Percentiles rank a stretch among this genome's conserved stretches.
phyloP scores from a whole-genome alignment of 164 flowering plant species.

The Hamamelis virginiana region DNA sequence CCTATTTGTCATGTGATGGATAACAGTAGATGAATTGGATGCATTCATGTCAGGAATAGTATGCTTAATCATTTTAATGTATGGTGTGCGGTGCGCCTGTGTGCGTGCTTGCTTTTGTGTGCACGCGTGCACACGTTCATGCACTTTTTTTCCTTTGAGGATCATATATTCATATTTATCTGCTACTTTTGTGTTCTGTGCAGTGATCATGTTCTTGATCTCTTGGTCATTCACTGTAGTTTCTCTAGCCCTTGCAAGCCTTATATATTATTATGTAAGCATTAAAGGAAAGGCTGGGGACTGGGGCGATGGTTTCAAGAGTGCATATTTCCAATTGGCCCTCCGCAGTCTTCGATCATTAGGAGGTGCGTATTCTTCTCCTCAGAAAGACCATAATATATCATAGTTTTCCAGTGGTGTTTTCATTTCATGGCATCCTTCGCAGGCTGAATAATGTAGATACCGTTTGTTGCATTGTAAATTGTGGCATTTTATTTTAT shows the following conservation, averaged over 20 bases:
- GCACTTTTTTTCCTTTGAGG: neutral
- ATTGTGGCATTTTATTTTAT: too few species aligned
- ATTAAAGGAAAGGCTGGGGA: conserved; percentile 99
- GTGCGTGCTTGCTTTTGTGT: neutral
- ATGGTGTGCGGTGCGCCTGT: neutral
- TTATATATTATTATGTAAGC: conserved; percentile 94
- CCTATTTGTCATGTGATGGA: neutral
- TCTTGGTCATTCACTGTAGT: conserved; percentile 98
- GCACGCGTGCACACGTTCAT: neutral
- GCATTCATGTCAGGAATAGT: too few species aligned
- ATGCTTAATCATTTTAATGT: neutral
- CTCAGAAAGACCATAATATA: neutral
- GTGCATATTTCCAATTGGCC: conserved; percentile 98
- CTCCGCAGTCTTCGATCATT: conserved; percentile 96
- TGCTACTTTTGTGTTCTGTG: conserved; percentile 28
- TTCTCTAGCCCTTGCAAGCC: conserved; percentile 90
- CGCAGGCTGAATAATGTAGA: neutral
- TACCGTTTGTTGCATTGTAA: neutral
- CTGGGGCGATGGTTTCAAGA: conserved; percentile 99
- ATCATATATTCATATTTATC: neutral
- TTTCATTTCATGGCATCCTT: neutral
- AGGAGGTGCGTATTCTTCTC: conserved; percentile 63
- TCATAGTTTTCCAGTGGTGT: neutral
- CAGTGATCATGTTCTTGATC: conserved; percentile 99
- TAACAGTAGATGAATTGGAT: neutral